Evolutionary conservation across 768 basidiomycete species (phyloP).

Genomic region (Megacollybia marginata): DNA sequence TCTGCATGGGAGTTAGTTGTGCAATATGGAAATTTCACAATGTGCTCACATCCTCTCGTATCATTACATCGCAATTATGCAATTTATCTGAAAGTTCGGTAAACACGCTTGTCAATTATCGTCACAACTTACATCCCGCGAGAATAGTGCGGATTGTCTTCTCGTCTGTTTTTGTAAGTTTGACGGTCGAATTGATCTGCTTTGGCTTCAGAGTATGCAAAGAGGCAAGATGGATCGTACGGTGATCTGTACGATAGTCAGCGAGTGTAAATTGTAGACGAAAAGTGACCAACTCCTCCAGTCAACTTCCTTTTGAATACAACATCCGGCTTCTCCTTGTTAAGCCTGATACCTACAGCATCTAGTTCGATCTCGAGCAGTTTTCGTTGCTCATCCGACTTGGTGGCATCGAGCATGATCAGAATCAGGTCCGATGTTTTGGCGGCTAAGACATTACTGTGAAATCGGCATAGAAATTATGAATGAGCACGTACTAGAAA

Average conservation of each 20-base stretch:
- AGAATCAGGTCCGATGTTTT: slow-evolving; percentile 93
- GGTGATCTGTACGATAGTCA: neutral
- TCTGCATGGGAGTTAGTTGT: slow-evolving; percentile 35
- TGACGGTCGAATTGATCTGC: slow-evolving; percentile 85
- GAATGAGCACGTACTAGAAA: slow-evolving; percentile 53
- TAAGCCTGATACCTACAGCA: slow-evolving; percentile 92
- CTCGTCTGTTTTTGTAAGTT: slow-evolving; percentile 91
- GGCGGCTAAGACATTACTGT: slow-evolving; percentile 40
- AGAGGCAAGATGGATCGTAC: slow-evolving; percentile 40
- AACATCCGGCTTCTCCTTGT: slow-evolving; percentile 85
- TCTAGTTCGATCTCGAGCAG: slow-evolving; percentile 91
- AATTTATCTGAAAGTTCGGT: slow-evolving; percentile 54
- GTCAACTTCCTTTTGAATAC: slow-evolving; percentile 92
- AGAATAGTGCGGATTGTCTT: slow-evolving; percentile 90
- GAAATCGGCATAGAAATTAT: neutral
- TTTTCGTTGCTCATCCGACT: slow-evolving; percentile 84
- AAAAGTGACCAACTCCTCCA: slow-evolving; percentile 62
- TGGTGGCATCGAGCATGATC: slow-evolving; percentile 89
- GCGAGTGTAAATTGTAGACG: slow-evolving; percentile 5
- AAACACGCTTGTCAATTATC: no score
- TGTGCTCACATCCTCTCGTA: slow-evolving; percentile 82
- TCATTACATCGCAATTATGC: slow-evolving; percentile 96
- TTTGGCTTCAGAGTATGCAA: neutral
- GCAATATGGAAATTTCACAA: no score
- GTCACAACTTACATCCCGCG: slow-evolving; percentile 59